Conservation (phyloP, 208 protist species). For the Leishmania braziliensis region DNA sequence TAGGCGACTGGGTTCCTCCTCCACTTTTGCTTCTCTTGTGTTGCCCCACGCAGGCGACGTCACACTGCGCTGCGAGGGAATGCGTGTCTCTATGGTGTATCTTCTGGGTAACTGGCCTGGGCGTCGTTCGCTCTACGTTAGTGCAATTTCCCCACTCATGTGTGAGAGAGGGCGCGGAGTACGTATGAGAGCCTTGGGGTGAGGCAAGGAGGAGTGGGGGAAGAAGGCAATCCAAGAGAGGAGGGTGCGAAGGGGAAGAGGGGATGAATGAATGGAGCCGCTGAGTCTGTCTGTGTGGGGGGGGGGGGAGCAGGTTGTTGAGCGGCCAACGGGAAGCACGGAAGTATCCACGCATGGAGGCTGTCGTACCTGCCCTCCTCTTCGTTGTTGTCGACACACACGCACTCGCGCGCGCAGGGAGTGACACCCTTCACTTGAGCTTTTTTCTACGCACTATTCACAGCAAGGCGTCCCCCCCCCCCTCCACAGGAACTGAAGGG, state of each 20-base stretch:
- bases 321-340: neutral
- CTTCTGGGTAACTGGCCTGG: neutral
- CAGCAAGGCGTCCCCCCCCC: too few species aligned
- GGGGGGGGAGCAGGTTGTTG: neutral
- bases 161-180: neutral
- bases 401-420: too few species aligned
- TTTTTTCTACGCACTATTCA: too few species aligned
- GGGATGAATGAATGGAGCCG: neutral
- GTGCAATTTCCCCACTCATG: neutral
- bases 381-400: neutral
- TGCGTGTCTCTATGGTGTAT: neutral
- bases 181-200: neutral
- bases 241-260: neutral
- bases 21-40: neutral
- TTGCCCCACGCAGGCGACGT: neutral
- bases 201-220: neutral
- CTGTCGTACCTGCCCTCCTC: neutral
- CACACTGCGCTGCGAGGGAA: neutral
- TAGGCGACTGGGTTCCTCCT: neutral
- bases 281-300: neutral
- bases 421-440: too few species aligned
- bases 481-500: neutral
- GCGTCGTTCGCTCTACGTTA: neutral
- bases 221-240: neutral
- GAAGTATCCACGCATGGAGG: neutral